Percentiles rank a stretch among this genome's conserved stretches.
Evolutionary conservation across 2,329 filamentous ascomycete species (phyloP).

Genomic region (Botrytis paeoniae): DNA sequence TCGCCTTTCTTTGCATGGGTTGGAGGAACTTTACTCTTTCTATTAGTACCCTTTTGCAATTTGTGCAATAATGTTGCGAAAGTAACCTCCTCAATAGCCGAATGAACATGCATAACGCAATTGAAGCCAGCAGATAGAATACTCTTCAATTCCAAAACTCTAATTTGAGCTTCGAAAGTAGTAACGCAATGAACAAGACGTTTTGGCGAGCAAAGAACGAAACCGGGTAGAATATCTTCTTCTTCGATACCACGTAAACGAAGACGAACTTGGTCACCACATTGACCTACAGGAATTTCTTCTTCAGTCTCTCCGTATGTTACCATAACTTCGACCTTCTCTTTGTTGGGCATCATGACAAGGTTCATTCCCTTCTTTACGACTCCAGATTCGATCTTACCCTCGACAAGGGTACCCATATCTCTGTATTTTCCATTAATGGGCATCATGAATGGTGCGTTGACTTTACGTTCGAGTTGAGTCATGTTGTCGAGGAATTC

Average conservation of each 20-base stretch:
- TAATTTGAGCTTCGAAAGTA: conserved; percentile 93
- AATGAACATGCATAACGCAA: conserved; percentile 95
- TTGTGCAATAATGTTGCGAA: conserved; percentile 87
- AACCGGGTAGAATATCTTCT: conserved; percentile 92
- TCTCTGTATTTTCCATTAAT: conserved; percentile 95
- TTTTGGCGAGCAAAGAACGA: conserved; percentile 93
- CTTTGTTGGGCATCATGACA: conserved; percentile 94
- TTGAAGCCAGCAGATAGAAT: conserved; percentile 96
- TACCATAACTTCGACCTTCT: conserved; percentile 75
- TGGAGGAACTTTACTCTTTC: conserved; percentile 90
- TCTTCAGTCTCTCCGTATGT: conserved; percentile 96
- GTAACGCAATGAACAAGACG: conserved; percentile 87
- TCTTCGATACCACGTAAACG: conserved; percentile 94
- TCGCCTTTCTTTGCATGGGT: conserved; percentile 81
- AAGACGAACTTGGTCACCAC: conserved; percentile 91
- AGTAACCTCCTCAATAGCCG: conserved; percentile 95
- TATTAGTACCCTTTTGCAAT: conserved; percentile 87
- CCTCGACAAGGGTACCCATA: conserved; percentile 95
- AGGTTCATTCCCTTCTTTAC: conserved; percentile 84
- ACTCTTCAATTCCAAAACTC: conserved; percentile 88
- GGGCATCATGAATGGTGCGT: conserved; percentile 99
- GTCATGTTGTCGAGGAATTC: conserved; percentile 96
- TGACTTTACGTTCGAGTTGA: conserved; percentile 89
- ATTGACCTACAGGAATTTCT: conserved; percentile 76
- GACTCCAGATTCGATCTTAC: conserved; percentile 93